Percentiles rank a stretch among this genome's conserved stretches.
Conservation (phyloP, 2,329 filamentous ascomycete genomes). For the Sarocladium kiliense region DNA sequence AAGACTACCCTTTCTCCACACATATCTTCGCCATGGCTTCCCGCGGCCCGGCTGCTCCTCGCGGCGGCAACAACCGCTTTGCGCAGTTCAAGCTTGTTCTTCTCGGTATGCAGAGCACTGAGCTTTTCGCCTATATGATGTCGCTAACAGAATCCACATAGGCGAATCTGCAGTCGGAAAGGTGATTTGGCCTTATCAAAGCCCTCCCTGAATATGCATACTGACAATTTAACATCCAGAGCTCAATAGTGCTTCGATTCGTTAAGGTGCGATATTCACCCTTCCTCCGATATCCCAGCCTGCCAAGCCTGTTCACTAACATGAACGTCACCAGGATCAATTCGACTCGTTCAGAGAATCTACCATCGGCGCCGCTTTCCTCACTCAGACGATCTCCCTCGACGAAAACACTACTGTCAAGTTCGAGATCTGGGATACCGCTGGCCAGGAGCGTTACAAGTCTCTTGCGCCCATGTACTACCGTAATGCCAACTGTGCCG, state of each 20-base stretch:
- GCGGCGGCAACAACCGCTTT: slow-evolving; percentile 74
- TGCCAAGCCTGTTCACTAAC: neutral
- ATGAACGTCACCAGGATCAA: slow-evolving; percentile 66
- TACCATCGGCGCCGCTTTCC: slow-evolving; percentile 95
- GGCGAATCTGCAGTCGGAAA: slow-evolving; percentile 99
- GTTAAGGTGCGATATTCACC: slow-evolving; percentile 69
- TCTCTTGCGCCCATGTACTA: slow-evolving; percentile 99
- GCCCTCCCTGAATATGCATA: slow-evolving; percentile 11
- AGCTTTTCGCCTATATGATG: neutral
- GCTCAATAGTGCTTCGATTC: slow-evolving; percentile 94
- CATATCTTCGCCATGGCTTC: slow-evolving; percentile 66
- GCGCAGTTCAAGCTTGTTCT: slow-evolving; percentile 99
- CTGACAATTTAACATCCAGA: slow-evolving; percentile 47
- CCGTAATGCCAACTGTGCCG: slow-evolving; percentile 97
- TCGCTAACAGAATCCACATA: slow-evolving; percentile 29
- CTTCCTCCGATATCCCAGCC: neutral
- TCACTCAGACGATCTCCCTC: slow-evolving; percentile 97
- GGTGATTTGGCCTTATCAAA: slow-evolving; percentile 45
- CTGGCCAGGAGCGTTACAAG: slow-evolving; percentile 98
- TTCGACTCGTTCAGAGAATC: slow-evolving; percentile 97
- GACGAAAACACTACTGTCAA: slow-evolving; percentile 98
- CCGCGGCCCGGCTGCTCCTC: slow-evolving; percentile 61
- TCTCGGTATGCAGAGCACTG: slow-evolving; percentile 60
- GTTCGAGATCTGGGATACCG: slow-evolving; percentile 99
- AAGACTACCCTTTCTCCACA: slow-evolving; percentile 15